Base-by-base conservation (phyloP, 106 monocot species). In the Acorus calamus region DNA sequence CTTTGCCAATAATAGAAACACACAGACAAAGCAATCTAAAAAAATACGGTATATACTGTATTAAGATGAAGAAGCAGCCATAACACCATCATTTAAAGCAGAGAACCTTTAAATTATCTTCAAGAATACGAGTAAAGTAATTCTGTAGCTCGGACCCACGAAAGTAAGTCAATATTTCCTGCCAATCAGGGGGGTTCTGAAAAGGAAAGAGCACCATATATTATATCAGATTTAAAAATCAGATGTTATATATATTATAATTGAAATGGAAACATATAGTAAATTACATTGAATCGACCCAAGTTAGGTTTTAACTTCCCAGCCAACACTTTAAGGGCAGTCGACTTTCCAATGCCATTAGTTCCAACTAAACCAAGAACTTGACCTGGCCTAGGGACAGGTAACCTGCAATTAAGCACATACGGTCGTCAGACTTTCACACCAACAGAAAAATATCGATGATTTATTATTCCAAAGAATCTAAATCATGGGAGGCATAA, bases 321-420 rank as follows among this genome's bases (percentile, higher is more conserved):
- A 66, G 92, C 92, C 67, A 98, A 57, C 4, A 98, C 92, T 74
- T 98, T 92, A 44, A 98, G 83, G n/a, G 98, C 98, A 71, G 92
- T 98, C n/a, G 98, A 98, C 67, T 98, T 98, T 13, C 92, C 98
- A 61, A 98, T 98, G 63, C 92, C 98, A 81, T 98, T 98, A 61
- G 88, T 92, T 66, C 98, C 98, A 51, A 98, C 98, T 42, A 92
- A 68, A 5, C 98, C 98, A 41, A 98, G 71, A 65, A 98, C 98
- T 75, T 98, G 92, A 11, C 98, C 98, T 56, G 98, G 98, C 62
- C 88, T 81, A n/a, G 98, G 98, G 66, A 88, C 91, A 9, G 98
- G 98, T 62, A 92, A 69, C 75, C 98, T 98, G 68, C 11, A 74
- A 62, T 28, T 28, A 28, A 28, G 28, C 28, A 28, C 28, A 28